Conservation (phyloP, 495 filamentous ascomycete genomes). For the Massariosphaeria phaeospora region DNA sequence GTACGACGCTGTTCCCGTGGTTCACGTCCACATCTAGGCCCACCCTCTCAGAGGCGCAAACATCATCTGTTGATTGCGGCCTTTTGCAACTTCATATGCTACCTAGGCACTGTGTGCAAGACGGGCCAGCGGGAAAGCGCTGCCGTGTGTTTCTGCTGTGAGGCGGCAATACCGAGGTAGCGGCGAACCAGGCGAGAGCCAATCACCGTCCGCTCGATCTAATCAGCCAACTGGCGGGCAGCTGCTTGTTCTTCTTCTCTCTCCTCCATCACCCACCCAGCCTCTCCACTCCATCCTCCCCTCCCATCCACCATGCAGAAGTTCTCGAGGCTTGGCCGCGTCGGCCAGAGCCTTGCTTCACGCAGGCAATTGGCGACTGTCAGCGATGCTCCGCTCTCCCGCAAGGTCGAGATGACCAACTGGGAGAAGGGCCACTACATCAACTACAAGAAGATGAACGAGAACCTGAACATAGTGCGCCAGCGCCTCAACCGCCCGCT, state of each 20-base stretch:
- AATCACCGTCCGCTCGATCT: constrained; percentile 16
- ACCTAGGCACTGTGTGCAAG: too few species aligned
- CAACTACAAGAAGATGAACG: constrained; percentile 93
- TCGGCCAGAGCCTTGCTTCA: constrained; percentile 40
- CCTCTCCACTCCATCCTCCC: constrained; percentile 13
- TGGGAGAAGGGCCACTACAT: constrained; percentile 76
- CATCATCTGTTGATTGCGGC: constrained; percentile 14
- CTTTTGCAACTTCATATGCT: constrained; percentile 10
- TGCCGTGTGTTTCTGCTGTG: constrained; percentile 27
- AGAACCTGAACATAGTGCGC: constrained; percentile 91
- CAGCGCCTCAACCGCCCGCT: constrained; percentile 83
- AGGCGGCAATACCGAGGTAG: constrained; percentile 31
- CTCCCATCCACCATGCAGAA: constrained; percentile 29
- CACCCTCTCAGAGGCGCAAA: background rate
- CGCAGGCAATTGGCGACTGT: constrained; percentile 52
- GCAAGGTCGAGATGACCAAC: constrained; percentile 79
- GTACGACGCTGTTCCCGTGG: background rate
- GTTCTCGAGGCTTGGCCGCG: constrained; percentile 37
- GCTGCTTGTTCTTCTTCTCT: constrained; percentile 27
- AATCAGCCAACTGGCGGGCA: constrained; percentile 21
- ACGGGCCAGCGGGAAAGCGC: constrained; percentile 32
- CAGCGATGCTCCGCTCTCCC: constrained; percentile 58
- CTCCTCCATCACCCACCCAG: constrained; percentile 3
- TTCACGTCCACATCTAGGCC: background rate
- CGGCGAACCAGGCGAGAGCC: constrained; percentile 13